Conservation (phyloP, 768 basidiomycete genomes). For the Boletus fagicola region DNA sequence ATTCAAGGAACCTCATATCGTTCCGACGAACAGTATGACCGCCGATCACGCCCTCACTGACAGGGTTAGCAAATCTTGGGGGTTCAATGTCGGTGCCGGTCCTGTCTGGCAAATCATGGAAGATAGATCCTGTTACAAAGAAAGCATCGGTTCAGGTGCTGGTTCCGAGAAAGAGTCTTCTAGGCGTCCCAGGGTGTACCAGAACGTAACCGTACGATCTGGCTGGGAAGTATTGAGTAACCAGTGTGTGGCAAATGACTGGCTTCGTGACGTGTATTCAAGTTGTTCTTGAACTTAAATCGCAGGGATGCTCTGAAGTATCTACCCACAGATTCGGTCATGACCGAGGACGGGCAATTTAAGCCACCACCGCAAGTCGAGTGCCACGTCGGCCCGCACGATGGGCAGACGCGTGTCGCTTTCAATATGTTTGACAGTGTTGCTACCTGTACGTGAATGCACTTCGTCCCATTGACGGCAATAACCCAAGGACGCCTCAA, state of each 20-base stretch:
- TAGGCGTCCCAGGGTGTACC: slow-evolving; percentile 60
- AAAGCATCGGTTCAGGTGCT: slow-evolving; percentile 38
- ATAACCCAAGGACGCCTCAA: slow-evolving; percentile 30
- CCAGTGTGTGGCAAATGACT: slow-evolving; percentile 43
- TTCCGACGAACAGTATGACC: slow-evolving; percentile 58
- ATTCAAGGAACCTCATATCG: slow-evolving; percentile 43
- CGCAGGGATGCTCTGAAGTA: slow-evolving; percentile 56
- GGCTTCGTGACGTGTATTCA: slow-evolving; percentile 6
- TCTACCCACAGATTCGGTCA: slow-evolving; percentile 52
- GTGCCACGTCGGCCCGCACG: slow-evolving; percentile 69
- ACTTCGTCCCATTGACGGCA: not conserved
- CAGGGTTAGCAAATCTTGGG: slow-evolving; percentile 66
- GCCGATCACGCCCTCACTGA: slow-evolving; percentile 45
- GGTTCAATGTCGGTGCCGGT: slow-evolving; percentile 70
- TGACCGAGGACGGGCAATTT: slow-evolving; percentile 51
- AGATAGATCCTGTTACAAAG: slow-evolving; percentile 78
- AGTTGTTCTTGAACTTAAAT: not conserved
- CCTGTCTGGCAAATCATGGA: slow-evolving; percentile 79
- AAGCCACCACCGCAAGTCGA: slow-evolving; percentile 52
- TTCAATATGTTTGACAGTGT: slow-evolving; percentile 56
- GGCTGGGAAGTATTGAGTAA: slow-evolving; percentile 46
- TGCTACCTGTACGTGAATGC: slow-evolving; percentile 58
- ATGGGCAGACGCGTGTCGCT: slow-evolving; percentile 46
- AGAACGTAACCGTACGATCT: slow-evolving; percentile 39
- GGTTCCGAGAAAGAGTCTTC: slow-evolving; percentile 43